Conservation (phyloP, 2,329 filamentous ascomycete genomes). For the Proliferodiscus dingleyae region DNA sequence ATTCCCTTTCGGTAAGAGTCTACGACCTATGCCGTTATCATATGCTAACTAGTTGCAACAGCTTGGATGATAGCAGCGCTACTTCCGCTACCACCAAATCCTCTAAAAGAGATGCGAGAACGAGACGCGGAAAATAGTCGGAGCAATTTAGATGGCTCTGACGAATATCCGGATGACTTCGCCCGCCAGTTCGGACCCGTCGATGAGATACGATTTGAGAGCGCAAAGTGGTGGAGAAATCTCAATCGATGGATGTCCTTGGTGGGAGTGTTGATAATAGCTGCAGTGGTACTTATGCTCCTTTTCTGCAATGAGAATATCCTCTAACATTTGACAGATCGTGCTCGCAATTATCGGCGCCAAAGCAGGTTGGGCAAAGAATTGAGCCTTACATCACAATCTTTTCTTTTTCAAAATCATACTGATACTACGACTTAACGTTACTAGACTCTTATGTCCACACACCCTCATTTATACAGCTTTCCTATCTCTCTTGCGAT, state of each 20-base stretch:
- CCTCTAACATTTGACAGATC: slow-evolving; percentile 19
- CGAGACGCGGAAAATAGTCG: slow-evolving; percentile 29
- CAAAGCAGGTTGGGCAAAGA: slow-evolving; percentile 16
- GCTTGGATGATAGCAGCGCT: slow-evolving; percentile 78
- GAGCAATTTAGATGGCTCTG: slow-evolving; percentile 23
- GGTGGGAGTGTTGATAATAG: slow-evolving; percentile 50
- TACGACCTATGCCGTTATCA: neutral
- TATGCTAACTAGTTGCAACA: slow-evolving; percentile 29
- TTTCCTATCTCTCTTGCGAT: neutral
- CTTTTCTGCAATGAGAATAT: neutral
- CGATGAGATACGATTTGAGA: slow-evolving; percentile 39
- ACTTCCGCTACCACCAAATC: slow-evolving; percentile 62
- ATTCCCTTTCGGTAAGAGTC: slow-evolving; percentile 61
- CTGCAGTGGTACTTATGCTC: slow-evolving; percentile 41
- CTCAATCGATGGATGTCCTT: slow-evolving; percentile 58
- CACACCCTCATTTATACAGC: neutral
- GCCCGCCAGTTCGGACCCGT: slow-evolving; percentile 25
- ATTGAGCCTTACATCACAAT: neutral
- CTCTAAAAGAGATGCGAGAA: slow-evolving; percentile 48
- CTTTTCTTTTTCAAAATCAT: too few relatives aligned
- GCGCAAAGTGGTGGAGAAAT: slow-evolving; percentile 60
- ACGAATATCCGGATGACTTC: slow-evolving; percentile 23
- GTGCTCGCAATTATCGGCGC: slow-evolving; percentile 26
- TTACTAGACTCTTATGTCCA: neutral
- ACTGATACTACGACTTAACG: slow-evolving; percentile 1